Conservation (phyloP, 345 rosid genomes). For the Syzygium aromaticum region DNA sequence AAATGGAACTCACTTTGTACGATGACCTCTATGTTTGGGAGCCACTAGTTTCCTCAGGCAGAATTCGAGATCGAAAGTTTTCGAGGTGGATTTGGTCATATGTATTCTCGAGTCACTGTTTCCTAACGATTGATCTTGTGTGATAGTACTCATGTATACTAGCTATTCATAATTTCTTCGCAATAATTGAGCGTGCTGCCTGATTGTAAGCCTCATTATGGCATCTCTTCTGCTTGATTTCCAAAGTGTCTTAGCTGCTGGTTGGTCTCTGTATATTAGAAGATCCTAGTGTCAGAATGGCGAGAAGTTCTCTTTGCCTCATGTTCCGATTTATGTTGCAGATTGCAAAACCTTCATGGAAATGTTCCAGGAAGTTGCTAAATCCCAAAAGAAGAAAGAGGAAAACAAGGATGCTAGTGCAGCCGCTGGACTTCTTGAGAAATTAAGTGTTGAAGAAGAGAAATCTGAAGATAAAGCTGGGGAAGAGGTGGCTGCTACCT, state of each 20-base stretch:
- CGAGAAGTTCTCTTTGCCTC: background rate
- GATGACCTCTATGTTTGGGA: background rate
- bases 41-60: background rate
- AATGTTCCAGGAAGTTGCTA: constrained; percentile 55
- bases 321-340: constrained; percentile 2
- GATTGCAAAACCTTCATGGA: constrained; percentile 85
- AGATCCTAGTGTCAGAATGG: background rate
- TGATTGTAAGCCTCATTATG: background rate
- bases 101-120: background rate
- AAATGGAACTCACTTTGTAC: background rate
- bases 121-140: background rate
- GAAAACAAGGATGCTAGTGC: constrained; percentile 56
- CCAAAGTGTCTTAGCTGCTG: background rate
- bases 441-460: constrained; percentile 61
- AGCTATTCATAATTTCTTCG: background rate
- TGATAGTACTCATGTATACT: background rate
- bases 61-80: background rate
- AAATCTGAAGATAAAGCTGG: constrained; percentile 27
- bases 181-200: background rate
- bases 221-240: background rate
- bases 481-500: constrained; percentile 19
- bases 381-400: constrained; percentile 44
- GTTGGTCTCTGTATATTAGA: background rate
- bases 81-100: background rate
- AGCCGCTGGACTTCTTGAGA: constrained; percentile 60